These are phyloP conservation scores for Umbelopsis ramanniana DNA, from an alignment of 192 early-diverging fungal species.

Conservation along the genomic window DNA sequence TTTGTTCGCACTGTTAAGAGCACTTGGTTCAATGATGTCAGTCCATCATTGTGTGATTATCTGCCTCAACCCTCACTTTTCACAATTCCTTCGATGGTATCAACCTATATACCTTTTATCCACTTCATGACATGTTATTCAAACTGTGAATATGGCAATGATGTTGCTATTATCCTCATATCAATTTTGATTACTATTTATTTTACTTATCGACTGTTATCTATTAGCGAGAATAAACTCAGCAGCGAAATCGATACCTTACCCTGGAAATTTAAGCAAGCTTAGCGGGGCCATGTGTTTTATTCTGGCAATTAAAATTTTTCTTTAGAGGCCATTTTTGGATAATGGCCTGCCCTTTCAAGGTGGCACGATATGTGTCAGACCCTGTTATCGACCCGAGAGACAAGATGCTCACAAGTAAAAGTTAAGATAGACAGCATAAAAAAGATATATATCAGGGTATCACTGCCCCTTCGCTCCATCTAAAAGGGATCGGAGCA, in stretches of 20 bases:
- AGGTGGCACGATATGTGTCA: neutral
- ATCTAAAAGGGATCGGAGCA: neutral
- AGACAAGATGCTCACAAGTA: neutral
- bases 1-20: neutral
- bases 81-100: neutral
- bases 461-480: no score
- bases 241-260: conserved; percentile 1
- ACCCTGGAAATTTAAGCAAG: neutral
- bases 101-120: neutral
- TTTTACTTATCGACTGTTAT: conserved; percentile 7
- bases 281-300: neutral
- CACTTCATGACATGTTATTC: neutral
- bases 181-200: neutral
- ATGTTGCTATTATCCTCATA: neutral
- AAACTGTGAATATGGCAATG: neutral
- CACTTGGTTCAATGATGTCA: neutral
- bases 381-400: no score
- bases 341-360: conserved; percentile 14
- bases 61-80: neutral
- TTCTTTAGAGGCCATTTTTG: neutral
- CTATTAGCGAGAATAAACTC: conserved; percentile 3
- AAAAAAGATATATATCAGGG: no score
- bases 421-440: no score
- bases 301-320: neutral
- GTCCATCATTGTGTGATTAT: neutral